Percentiles rank a stretch among this genome's conserved stretches.
Conservation (phyloP, 1,139 yeast species). For the Saccharomyces hybrid region DNA sequence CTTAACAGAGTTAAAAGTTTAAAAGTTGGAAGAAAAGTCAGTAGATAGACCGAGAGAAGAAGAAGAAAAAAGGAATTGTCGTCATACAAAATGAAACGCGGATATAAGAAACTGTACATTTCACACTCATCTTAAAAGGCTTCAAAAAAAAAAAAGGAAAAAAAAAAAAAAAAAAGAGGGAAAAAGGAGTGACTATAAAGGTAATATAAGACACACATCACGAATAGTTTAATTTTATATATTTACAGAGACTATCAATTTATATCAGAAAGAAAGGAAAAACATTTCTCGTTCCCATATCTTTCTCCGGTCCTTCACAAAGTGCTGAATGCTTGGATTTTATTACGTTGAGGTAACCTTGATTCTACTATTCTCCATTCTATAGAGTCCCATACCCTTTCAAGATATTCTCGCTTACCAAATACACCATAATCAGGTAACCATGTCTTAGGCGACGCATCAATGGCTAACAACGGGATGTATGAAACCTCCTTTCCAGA, state of each 20-base stretch:
- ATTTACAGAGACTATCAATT: background rate
- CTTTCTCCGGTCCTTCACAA: background rate
- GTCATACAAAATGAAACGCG: too few relatives aligned
- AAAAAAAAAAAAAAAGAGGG: background rate
- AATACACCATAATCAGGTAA: constrained; percentile 67
- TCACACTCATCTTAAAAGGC: too few relatives aligned
- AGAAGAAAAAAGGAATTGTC: too few relatives aligned
- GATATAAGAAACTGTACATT: too few relatives aligned
- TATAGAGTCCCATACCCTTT: constrained; percentile 63
- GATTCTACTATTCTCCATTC: constrained; percentile 61
- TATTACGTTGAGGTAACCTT: constrained; percentile 31
- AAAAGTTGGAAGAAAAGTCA: constrained; percentile 49
- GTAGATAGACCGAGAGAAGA: background rate
- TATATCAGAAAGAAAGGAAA: background rate
- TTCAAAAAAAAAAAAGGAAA: background rate
- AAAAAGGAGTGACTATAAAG: too few relatives aligned
- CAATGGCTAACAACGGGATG: constrained; percentile 60
- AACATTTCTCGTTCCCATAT: background rate
- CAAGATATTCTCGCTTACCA: constrained; percentile 61
- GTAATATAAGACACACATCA: background rate
- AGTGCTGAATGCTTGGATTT: background rate
- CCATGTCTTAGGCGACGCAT: constrained; percentile 63
- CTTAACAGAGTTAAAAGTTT: constrained; percentile 83
- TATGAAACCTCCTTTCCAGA: constrained; percentile 30
- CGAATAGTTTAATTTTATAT: background rate